Evolutionary conservation across 495 filamentous ascomycete species (phyloP).

Genomic region (Penicillium tannophilum): DNA sequence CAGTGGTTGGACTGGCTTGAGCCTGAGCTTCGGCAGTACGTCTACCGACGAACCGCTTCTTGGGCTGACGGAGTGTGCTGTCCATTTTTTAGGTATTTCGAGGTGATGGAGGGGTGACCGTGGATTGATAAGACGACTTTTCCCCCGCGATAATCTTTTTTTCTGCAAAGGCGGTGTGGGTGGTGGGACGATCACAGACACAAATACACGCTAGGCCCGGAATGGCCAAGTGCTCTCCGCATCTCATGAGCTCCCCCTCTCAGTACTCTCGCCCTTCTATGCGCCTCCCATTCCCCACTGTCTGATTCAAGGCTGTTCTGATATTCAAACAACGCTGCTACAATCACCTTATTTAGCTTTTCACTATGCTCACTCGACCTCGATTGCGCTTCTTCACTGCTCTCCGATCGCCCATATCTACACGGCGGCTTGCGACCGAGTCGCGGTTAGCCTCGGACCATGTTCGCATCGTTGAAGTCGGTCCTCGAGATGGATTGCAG

Average conservation of each 20-base stretch:
- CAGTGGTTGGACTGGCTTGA: conserved; percentile 40
- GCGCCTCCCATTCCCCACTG: conserved; percentile 3
- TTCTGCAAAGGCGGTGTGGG: conserved; percentile 9
- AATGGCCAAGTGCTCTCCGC: conserved; percentile 29
- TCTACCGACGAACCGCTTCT: conserved; percentile 78
- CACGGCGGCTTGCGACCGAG: conserved; percentile 45
- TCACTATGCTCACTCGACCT: conserved; percentile 8
- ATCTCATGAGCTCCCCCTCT: conserved; percentile 18
- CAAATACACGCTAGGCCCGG: conserved; percentile 20
- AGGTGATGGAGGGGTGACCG: not conserved
- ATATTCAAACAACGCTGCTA: not conserved
- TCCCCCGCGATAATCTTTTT: conserved; percentile 21
- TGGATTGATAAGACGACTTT: conserved; percentile 5
- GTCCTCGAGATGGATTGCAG: conserved; percentile 91
- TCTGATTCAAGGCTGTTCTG: not conserved
- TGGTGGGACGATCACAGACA: not conserved
- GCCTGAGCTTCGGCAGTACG: conserved; percentile 59
- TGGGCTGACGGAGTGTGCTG: conserved; percentile 54
- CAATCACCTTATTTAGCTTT: not conserved
- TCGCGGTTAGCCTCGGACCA: conserved; percentile 54
- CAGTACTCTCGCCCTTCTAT: conserved; percentile 3
- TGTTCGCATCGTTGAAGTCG: conserved; percentile 84
- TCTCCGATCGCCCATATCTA: conserved; percentile 28
- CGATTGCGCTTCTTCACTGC: conserved; percentile 36
- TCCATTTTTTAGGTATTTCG: conserved; percentile 18